Base-by-base conservation (phyloP, 148 eudicot genomes). In the Camellia lanceoleosa region DNA sequence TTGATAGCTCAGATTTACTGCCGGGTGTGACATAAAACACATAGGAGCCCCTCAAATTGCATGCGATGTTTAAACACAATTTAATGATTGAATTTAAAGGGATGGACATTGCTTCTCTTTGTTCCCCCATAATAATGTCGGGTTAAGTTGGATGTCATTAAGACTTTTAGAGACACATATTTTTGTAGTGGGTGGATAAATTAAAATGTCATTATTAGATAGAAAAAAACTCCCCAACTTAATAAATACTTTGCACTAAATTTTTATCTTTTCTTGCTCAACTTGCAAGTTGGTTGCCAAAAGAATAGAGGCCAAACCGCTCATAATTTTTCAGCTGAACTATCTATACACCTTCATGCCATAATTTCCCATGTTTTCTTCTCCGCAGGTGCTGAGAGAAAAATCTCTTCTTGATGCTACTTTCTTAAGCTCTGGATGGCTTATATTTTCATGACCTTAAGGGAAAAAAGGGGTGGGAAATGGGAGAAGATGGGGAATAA, bases 221-320 rank as follows among this genome's bases (percentile, higher is more conserved):
- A 70, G 74, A 70, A 13, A 70, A 49, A n/a, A 70, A 18, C 56
- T 68, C 43, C 56, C 56, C 56, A 70, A 44, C 73, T 44, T 44
- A 69, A 69, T 44, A 7, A 16, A 15, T n/a, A n/a, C 20, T 16
- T 49, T 49, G 8, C 2, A 0, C 16, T 44, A 9, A n/a, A n/a
- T n/a, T n/a, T n/a, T n/a, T n/a, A 20, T 55, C 13, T 55, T 55
- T 55, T 6, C 58, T 55, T 55, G 58, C 58, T 55, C 10, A 0
- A 55, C 58, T 55, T 55, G 58, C 58, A 55, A 8, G 58, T 55
- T 55, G 58, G 11, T 55, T 11, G 58, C 58, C 58, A 55, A 55
- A 55, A 55, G 58, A 7, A 55, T 8, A 55, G 58, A 55, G 58
- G 0, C 58, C 58, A 55, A 55, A 55, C 11, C 10, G 0, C 58